phyloP scores from a whole-genome alignment of 768 basidiomycete genomes.

The Chiua virens region DNA sequence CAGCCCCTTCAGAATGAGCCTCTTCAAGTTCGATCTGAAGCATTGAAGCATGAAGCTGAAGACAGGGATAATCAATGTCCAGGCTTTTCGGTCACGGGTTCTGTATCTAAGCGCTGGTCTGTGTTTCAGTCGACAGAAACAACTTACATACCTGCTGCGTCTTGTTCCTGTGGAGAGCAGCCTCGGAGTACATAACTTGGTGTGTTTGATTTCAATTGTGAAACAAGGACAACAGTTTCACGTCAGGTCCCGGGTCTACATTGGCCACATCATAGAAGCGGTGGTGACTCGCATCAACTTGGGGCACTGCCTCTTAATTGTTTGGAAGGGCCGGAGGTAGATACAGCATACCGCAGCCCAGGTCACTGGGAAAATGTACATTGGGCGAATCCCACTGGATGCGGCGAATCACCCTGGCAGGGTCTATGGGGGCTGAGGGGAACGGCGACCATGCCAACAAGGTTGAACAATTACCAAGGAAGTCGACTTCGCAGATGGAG shows the following conservation, averaged over 20 bases:
- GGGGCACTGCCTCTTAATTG: slow-evolving; percentile 12
- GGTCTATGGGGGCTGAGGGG: slow-evolving; percentile 17
- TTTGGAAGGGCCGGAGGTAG: neutral
- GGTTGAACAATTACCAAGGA: slow-evolving; percentile 13
- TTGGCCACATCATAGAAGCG: slow-evolving; percentile 8
- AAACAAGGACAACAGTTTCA: slow-evolving; percentile 6
- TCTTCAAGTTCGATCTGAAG: too few relatives aligned
- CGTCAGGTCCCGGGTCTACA: slow-evolving; percentile 8
- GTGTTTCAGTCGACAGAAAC: neutral
- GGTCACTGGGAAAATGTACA: slow-evolving; percentile 2
- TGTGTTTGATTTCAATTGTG: neutral
- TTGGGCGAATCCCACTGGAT: slow-evolving; percentile 15
- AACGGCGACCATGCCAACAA: slow-evolving; percentile 21
- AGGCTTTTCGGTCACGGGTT: neutral
- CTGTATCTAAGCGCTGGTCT: neutral
- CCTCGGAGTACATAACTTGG: too few relatives aligned
- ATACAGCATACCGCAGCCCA: slow-evolving; percentile 1
- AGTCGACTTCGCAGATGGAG: neutral
- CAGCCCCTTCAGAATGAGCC: neutral
- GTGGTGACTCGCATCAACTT: neutral
- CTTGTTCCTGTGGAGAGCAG: neutral
- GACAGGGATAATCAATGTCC: neutral
- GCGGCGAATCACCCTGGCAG: slow-evolving; percentile 15
- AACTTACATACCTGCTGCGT: neutral
- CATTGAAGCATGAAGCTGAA: too few relatives aligned